phyloP scores from a whole-genome alignment of 257 asterid species.

The Salvia hispanica region DNA sequence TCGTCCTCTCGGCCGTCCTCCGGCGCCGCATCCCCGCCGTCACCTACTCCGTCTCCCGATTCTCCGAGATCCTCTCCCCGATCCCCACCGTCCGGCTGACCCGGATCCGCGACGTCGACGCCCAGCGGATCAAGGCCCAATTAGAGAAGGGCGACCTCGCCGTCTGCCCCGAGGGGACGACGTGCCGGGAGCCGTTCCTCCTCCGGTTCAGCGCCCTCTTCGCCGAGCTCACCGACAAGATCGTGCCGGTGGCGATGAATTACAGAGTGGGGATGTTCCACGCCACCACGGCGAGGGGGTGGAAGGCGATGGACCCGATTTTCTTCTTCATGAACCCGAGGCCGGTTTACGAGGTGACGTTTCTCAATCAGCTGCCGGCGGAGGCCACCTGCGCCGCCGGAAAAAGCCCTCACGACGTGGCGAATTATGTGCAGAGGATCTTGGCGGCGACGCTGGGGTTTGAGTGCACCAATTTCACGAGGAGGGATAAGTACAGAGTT shows the following conservation, averaged over 20 bases:
- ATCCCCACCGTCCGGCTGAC: slow-evolving; percentile 60
- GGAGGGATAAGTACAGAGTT: slow-evolving; percentile 82
- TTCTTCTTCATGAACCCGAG: slow-evolving; percentile 95
- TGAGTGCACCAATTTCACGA: slow-evolving; percentile 83
- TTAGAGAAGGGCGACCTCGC: slow-evolving; percentile 65
- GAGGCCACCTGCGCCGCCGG: slow-evolving; percentile 91
- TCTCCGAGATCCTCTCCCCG: slow-evolving; percentile 69
- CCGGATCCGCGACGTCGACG: slow-evolving; percentile 52
- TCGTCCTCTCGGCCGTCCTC: slow-evolving; percentile 60
- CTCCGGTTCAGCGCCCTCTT: slow-evolving; percentile 48
- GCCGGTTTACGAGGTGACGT: slow-evolving; percentile 79
- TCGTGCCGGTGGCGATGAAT: slow-evolving; percentile 52
- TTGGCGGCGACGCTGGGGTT: slow-evolving; percentile 90
- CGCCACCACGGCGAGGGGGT: slow-evolving; percentile 57
- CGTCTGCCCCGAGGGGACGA: slow-evolving; percentile 56
- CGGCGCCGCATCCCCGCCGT: slow-evolving; percentile 73
- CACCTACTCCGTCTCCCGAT: slow-evolving; percentile 67
- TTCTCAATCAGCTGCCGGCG: slow-evolving; percentile 71
- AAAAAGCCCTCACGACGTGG: slow-evolving; percentile 85
- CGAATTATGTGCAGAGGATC: slow-evolving; percentile 83
- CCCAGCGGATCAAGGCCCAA: slow-evolving; percentile 38
- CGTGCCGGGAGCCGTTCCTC: slow-evolving; percentile 51
- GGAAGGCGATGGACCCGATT: slow-evolving; percentile 72
- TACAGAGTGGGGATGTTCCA: slow-evolving; percentile 49
- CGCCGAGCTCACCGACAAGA: slow-evolving; percentile 50